Base-by-base conservation (phyloP, 1,284 basidiomycete species). In the Afroboletus lepidellus region DNA sequence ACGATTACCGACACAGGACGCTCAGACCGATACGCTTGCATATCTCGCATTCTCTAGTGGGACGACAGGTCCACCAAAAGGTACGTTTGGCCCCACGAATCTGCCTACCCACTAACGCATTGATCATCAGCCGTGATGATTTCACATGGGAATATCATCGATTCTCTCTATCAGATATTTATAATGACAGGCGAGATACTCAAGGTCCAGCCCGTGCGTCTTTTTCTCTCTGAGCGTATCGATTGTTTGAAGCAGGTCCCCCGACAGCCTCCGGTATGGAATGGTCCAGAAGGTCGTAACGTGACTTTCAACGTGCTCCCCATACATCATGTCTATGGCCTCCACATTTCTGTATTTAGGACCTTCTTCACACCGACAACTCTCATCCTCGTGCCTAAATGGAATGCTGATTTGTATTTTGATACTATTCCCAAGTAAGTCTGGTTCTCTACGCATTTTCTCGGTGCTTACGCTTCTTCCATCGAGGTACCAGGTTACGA, bases 11-110 rank as follows among this genome's bases (percentile, higher is more conserved):
- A 67, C 80, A 16, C 74, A 73, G 34, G 73, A 75, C 0, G 85
- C 79, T 1, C 72, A 62, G 29, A 75, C 72, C 32, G 70, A 84
- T 57, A 87, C 85, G 0, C 69, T 89, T 1, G 87, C 85, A 0
- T 88, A 90, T 65, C 70, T 91, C 1, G 69, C 86, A 0, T 89
- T 89, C 61, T 90, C 87, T 1, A 90, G 87, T 58, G 88, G 87
- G 29, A 90, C 88, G 0, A 88, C 78, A 52, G 88, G 88, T 2
- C 69, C 84, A 4, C 87, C 88, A 0, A 90, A 90, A 77, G 87
- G 87, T 85, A 30, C 44, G 64, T 46, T n/a, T 6, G 8, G 9
- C 1, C 25, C 13, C 3, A 6, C 9, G 3, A 9, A 23, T 34
- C 21, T 23, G 20, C 12, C 2, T 30, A 29, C 24, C 11, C 36